Evolutionary conservation across 176 grass and related monocot species (phyloP).

Genomic region (Triticum urartu): DNA sequence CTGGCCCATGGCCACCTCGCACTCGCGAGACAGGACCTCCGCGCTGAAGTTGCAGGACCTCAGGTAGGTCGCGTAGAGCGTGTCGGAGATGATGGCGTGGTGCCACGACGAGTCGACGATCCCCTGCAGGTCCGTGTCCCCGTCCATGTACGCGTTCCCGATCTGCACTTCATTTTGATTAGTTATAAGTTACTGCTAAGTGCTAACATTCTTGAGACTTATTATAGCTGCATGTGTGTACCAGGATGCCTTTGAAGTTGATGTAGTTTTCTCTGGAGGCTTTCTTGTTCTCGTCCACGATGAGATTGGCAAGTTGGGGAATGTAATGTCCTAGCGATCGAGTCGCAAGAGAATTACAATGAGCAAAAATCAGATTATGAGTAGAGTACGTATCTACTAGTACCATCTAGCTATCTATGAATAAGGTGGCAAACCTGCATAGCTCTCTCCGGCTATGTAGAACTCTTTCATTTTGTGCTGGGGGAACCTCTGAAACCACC

Average conservation of each 20-base stretch:
- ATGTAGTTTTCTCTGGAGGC: constrained; percentile 1
- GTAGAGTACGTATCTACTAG: background rate
- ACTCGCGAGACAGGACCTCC: background rate
- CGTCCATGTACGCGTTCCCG: constrained; percentile 55
- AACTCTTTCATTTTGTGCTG: constrained; percentile 60
- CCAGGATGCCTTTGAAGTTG: constrained; percentile 59
- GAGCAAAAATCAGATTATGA: background rate
- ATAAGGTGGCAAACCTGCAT: constrained; percentile 35
- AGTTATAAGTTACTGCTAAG: no score
- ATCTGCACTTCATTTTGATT: constrained; percentile 16
- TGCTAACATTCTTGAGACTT: background rate
- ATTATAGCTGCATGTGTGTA: background rate
- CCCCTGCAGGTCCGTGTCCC: constrained; percentile 39
- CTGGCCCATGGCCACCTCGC: constrained; percentile 1
- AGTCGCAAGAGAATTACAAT: background rate
- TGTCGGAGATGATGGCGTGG: constrained; percentile 57
- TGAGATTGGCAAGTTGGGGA: constrained; percentile 48
- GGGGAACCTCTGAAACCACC: constrained; percentile 74
- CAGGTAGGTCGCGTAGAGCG: constrained; percentile 33
- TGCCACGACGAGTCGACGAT: constrained; percentile 53
- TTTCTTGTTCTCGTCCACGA: constrained; percentile 50
- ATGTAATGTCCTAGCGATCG: constrained; percentile 43
- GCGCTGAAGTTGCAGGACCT: constrained; percentile 46
- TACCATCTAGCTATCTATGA: no score
- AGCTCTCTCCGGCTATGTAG: constrained; percentile 66